These are phyloP conservation scores for Botrytis cinerea DNA, from an alignment of 2,329 filamentous ascomycete species.

Conservation along the genomic window DNA sequence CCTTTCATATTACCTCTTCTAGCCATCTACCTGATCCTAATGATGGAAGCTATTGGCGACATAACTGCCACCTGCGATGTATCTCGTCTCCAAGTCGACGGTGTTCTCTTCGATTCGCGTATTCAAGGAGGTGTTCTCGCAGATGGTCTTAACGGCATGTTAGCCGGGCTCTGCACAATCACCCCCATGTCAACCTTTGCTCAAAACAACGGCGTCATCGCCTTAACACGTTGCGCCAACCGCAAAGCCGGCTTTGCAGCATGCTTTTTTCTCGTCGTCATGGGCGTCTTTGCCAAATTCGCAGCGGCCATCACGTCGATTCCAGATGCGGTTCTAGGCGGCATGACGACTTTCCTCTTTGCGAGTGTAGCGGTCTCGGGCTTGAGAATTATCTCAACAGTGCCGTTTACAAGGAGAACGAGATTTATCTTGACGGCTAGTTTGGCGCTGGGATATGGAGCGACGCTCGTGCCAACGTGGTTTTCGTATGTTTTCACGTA, in stretches of 20 bases:
- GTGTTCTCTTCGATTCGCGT: slow-evolving; percentile 69
- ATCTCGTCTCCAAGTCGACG: slow-evolving; percentile 72
- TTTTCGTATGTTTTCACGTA: slow-evolving; percentile 75
- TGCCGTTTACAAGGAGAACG: slow-evolving; percentile 76
- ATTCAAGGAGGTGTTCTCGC: slow-evolving; percentile 79
- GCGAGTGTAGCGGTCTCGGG: slow-evolving; percentile 74
- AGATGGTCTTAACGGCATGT: slow-evolving; percentile 73
- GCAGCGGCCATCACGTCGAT: slow-evolving; percentile 78
- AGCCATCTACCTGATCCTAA: slow-evolving; percentile 69
- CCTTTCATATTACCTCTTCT: slow-evolving; percentile 73
- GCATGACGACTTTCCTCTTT: slow-evolving; percentile 82
- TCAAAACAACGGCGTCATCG: slow-evolving; percentile 84
- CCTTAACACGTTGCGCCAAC: slow-evolving; percentile 78
- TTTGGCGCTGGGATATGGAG: slow-evolving; percentile 71
- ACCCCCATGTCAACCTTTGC: slow-evolving; percentile 80
- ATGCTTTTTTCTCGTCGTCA: slow-evolving; percentile 74
- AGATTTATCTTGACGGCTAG: slow-evolving; percentile 79
- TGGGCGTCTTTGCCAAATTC: slow-evolving; percentile 83
- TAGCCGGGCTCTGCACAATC: slow-evolving; percentile 76
- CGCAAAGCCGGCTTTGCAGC: slow-evolving; percentile 77
- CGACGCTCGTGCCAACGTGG: slow-evolving; percentile 66
- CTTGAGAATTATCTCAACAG: slow-evolving; percentile 70
- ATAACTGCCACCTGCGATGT: slow-evolving; percentile 83
- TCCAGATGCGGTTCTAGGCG: slow-evolving; percentile 64
- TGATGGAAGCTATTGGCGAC: slow-evolving; percentile 78